These are phyloP conservation scores for Maudiozyma humilis DNA, from an alignment of 1,139 yeast species.

Conservation along the genomic window DNA sequence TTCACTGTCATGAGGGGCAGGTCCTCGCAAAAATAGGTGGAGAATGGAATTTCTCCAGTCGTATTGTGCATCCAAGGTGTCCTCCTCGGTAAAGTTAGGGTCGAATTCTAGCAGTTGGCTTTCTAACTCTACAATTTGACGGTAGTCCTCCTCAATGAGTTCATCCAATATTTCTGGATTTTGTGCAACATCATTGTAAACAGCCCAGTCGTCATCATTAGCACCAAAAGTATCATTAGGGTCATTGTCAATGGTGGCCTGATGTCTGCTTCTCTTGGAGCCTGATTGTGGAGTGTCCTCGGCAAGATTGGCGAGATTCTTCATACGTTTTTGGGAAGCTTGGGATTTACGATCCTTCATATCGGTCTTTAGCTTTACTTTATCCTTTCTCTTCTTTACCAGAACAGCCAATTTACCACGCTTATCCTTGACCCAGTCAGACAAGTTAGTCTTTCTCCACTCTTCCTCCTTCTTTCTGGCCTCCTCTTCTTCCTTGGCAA, in stretches of 20 bases:
- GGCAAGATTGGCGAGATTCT: conserved; percentile 80
- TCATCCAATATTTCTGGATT: conserved; percentile 57
- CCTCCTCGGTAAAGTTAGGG: conserved; percentile 77
- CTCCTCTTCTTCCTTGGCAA: conserved; percentile 42
- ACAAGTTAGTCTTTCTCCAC: conserved; percentile 69
- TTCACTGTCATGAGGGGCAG: conserved; percentile 61
- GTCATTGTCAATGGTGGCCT: conserved; percentile 72
- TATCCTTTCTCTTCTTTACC: conserved; percentile 54
- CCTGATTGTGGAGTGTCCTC: conserved; percentile 47
- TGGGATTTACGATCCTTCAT: conserved; percentile 81
- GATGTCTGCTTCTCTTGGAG: conserved; percentile 44
- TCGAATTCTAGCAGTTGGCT: conserved; percentile 70
- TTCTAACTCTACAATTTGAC: conserved; percentile 55
- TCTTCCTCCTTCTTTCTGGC: conserved; percentile 53
- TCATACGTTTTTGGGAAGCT: conserved; percentile 92
- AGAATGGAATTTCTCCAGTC: conserved; percentile 79
- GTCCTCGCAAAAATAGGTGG: conserved; percentile 85
- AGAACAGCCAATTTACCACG: conserved; percentile 52
- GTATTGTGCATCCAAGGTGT: conserved; percentile 70
- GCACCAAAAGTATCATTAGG: conserved; percentile 95
- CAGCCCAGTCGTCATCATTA: conserved; percentile 91
- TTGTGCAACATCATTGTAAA: conserved; percentile 75
- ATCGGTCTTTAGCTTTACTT: conserved; percentile 64
- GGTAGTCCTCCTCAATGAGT: conserved; percentile 63
- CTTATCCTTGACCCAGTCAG: conserved; percentile 72